Conservation (phyloP, 129 eudicot species). For the Logfia minima region DNA sequence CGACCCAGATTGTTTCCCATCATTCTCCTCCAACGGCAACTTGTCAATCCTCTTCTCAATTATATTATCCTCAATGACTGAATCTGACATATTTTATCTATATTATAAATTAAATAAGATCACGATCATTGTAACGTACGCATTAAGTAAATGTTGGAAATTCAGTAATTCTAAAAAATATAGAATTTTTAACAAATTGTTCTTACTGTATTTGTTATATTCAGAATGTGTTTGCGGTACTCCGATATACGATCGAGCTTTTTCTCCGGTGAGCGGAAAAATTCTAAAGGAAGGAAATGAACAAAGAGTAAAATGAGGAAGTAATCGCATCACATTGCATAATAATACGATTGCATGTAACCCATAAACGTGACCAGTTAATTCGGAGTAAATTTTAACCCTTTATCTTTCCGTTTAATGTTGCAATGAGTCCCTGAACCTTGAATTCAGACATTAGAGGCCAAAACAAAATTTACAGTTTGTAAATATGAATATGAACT, state of each 20-base stretch:
- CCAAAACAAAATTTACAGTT: not conserved
- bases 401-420: conserved; percentile 10
- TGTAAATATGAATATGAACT: too few relatives aligned
- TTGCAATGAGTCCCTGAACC: conserved; percentile 8
- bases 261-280: conserved; percentile 24
- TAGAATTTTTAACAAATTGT: not conserved
- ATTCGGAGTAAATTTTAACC: conserved; percentile 23
- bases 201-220: conserved; percentile 27
- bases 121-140: conserved; percentile 16
- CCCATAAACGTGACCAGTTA: conserved; percentile 33
- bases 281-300: conserved; percentile 13
- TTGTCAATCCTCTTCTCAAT: conserved; percentile 37
- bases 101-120: not conserved
- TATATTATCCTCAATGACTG: conserved; percentile 36
- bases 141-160: not conserved
- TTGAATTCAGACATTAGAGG: conserved; percentile 1
- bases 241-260: conserved; percentile 19
- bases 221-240: conserved; percentile 22
- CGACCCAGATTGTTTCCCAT: conserved; percentile 23
- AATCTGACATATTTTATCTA: conserved; percentile 32
- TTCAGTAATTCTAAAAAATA: conserved; percentile 1
- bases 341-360: conserved; percentile 31
- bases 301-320: conserved; percentile 28
- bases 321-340: conserved; percentile 10
- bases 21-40: not conserved